Base-by-base conservation (phyloP, 192 early-diverging fungal genomes). In the Coemansia sp. region DNA sequence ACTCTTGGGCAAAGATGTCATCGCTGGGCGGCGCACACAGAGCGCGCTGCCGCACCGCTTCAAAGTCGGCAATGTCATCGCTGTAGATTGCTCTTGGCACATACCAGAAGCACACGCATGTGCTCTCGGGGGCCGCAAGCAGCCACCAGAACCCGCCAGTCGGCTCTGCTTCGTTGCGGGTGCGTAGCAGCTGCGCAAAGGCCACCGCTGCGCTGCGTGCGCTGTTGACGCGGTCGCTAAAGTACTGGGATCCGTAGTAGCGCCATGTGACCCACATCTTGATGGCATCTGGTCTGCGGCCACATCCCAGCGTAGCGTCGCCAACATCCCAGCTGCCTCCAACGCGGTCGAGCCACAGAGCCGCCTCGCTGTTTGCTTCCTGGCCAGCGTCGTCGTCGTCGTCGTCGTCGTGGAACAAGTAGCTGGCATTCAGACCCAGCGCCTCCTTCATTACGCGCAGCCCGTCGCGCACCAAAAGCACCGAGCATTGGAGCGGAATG, bases 181-280 rank as follows among this genome's bases (percentile, higher is more conserved):
- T 49, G 13, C 74, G 19, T 11, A 79, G 45, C 38, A 70, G 19
- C 8, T 62, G 60, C 5, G 85, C 74, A 23, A 92, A 80, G 3
- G 71, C 57, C 19, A 64, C 42, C 3, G 88, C 86, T 48, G 83
- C 81, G 3, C 66, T 66, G 13, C 91, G 69, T 2, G 91, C 89
- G 22, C 79, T 78, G 13, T 83, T 77, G 7, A 94, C 81, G 22
- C 91, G 75, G 7, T 33, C 33, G 5, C 69, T 68, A 43, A 86
- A 89, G 42, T 91, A 89, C 22, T 71, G 42, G 3, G 83, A 81
- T 14, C 92, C 92, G 63, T 89, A 86, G 64, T 85, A 89, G 49
- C 85, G 86, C 92, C 92, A 94, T 10, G 79, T 77, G 54, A 94
- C 65, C 80, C 89, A 94, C 59, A 94, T 61, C 65, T 94, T 94